Conservation (phyloP, 768 basidiomycete species). For the Polyporus arcularius region DNA sequence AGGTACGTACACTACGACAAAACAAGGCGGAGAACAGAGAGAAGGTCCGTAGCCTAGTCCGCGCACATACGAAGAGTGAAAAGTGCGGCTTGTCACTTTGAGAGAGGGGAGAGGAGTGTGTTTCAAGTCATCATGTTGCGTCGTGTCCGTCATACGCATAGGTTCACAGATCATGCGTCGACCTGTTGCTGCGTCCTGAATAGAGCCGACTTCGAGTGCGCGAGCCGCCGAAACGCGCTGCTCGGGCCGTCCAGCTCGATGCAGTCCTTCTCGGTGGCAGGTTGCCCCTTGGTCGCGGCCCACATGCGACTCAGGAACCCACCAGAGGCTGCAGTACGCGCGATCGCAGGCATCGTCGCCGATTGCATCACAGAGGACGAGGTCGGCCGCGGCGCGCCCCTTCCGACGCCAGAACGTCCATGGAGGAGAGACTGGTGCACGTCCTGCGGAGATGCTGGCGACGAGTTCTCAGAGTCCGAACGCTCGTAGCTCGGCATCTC, state of each 20-base stretch:
- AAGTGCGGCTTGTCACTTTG: background rate
- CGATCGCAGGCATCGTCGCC: conserved; percentile 27
- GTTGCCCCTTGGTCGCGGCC: conserved; percentile 50
- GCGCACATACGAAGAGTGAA: conserved; percentile 6
- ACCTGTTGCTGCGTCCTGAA: conserved; percentile 34
- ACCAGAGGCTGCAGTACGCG: conserved; percentile 32
- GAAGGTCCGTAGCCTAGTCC: conserved; percentile 17
- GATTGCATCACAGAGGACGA: conserved; percentile 6
- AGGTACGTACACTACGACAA: background rate
- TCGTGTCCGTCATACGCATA: conserved; percentile 7
- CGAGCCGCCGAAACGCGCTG: conserved; percentile 41
- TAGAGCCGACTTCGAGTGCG: conserved; percentile 47
- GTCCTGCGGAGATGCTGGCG: conserved; percentile 39
- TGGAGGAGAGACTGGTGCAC: conserved; percentile 14
- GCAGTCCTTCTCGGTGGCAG: conserved; percentile 19
- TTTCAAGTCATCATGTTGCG: conserved; percentile 13
- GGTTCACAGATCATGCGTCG: conserved; percentile 12
- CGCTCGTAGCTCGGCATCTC: conserved; percentile 4
- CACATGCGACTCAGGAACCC: conserved; percentile 76
- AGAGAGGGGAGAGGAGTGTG: background rate
- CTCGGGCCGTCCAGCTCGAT: conserved; percentile 27
- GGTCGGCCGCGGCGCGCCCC: conserved; percentile 33
- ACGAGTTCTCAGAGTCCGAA: conserved; percentile 9
- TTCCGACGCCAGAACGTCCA: conserved; percentile 5
- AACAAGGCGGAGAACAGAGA: conserved; percentile 9